Percentiles rank a stretch among this genome's conserved stretches.
These are phyloP conservation scores for Coelastrella sp. DNA, from an alignment of 139 green algal genomes.

Conservation along the genomic window DNA sequence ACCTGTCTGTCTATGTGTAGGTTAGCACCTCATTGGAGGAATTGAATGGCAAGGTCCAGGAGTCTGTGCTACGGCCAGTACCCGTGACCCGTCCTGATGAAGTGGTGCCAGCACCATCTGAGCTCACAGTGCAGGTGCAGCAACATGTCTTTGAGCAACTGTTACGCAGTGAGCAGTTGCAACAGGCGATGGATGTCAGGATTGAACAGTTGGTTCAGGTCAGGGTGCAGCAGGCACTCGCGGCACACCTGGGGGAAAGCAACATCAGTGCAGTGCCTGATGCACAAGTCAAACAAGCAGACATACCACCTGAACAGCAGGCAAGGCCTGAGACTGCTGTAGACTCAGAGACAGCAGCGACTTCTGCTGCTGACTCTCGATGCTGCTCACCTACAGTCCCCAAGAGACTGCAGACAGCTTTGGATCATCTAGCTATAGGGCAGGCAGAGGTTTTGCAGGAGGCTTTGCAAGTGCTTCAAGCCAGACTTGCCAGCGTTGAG, in stretches of 20 bases:
- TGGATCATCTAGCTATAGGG: slow-evolving; percentile 15
- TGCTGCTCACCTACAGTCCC: neutral
- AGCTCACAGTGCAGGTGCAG: neutral
- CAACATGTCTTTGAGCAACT: slow-evolving; percentile 21
- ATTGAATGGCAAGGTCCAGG: neutral
- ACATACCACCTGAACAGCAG: neutral
- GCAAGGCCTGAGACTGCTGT: neutral
- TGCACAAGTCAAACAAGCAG: neutral
- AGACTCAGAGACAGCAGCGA: neutral
- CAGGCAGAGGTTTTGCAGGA: slow-evolving; percentile 28
- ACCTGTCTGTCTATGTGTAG: too few species aligned
- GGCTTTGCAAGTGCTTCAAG: slow-evolving; percentile 17
- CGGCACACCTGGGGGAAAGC: neutral
- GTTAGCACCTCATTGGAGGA: too few species aligned
- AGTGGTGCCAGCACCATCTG: neutral
- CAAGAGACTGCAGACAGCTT: slow-evolving; percentile 15
- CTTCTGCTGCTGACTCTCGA: neutral
- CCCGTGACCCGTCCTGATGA: neutral
- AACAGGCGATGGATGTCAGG: neutral
- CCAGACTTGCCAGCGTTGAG: slow-evolving; percentile 8
- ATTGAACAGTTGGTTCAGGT: slow-evolving; percentile 18
- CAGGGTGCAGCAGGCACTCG: neutral
- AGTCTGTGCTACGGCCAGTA: neutral
- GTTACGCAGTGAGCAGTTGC: neutral
- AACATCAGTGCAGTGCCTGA: slow-evolving; percentile 5